Evolutionary conservation across 2,329 filamentous ascomycete species (phyloP).

Genomic region (Pezizomycotina sp.): DNA sequence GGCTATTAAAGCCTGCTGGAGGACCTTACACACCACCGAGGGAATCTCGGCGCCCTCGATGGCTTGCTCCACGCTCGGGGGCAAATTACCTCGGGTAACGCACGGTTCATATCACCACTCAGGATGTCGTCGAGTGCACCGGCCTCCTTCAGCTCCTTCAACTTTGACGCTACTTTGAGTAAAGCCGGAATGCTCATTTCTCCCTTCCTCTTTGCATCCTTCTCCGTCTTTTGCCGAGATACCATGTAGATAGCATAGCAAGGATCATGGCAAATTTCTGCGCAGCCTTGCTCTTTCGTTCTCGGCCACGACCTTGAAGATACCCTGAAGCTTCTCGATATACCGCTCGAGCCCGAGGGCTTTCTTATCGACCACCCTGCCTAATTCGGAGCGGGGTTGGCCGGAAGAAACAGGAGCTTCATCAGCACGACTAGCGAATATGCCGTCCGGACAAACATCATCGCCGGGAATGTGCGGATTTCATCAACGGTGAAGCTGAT

Average conservation of each 20-base stretch:
- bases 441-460: conserved; percentile 38
- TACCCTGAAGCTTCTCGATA: conserved; percentile 51
- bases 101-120: no score
- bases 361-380: conserved; percentile 35
- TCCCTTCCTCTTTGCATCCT: conserved; percentile 5
- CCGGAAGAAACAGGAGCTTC: conserved; percentile 41
- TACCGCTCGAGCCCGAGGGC: conserved; percentile 37
- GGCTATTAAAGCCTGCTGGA: no score
- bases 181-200: conserved; percentile 9
- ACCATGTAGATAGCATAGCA: conserved; percentile 31
- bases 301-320: conserved; percentile 47
- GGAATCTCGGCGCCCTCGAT: no score
- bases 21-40: no score
- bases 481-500: conserved; percentile 41
- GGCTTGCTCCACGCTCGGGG: no score
- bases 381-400: conserved; percentile 34
- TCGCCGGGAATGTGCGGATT: conserved; percentile 41
- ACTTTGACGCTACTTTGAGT: no score
- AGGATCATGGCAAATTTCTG: conserved; percentile 32
- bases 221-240: conserved; percentile 26
- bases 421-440: conserved; percentile 43
- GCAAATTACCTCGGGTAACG: no score
- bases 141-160: no score
- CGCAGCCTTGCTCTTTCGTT: conserved; percentile 39
- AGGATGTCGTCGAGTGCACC: no score